Evolutionary conservation across 2,329 filamentous ascomycete genomes (phyloP).

Genomic region (Scedosporium apiospermum): DNA sequence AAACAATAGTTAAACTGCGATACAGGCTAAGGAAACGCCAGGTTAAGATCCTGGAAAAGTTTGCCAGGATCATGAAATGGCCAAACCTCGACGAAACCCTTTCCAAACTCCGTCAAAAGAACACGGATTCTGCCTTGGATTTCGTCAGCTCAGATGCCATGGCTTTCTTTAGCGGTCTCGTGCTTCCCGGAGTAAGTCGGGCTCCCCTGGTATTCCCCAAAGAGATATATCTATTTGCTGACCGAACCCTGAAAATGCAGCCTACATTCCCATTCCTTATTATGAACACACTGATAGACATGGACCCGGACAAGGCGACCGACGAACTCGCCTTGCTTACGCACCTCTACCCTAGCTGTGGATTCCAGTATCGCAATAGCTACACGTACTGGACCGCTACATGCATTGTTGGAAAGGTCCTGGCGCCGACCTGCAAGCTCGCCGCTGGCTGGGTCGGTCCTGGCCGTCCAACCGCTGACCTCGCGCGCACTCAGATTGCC

Average conservation of each 20-base stretch:
- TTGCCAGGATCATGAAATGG: constrained; percentile 68
- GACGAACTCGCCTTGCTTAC: constrained; percentile 58
- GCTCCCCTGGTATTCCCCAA: background rate
- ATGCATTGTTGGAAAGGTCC: constrained; percentile 66
- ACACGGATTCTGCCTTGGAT: constrained; percentile 48
- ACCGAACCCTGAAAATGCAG: constrained; percentile 19
- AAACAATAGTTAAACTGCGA: constrained; percentile 43
- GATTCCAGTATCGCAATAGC: constrained; percentile 65
- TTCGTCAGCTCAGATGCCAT: constrained; percentile 60
- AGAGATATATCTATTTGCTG: background rate
- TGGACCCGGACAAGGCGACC: constrained; percentile 58
- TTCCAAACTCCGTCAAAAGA: constrained; percentile 49
- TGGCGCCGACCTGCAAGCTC: constrained; percentile 61
- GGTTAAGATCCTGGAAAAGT: constrained; percentile 57
- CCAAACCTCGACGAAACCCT: constrained; percentile 60
- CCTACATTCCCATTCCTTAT: constrained; percentile 61
- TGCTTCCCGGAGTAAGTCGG: constrained; percentile 55
- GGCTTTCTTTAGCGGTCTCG: constrained; percentile 68
- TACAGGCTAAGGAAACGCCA: constrained; percentile 58
- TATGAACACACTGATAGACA: constrained; percentile 70
- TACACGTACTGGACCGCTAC: constrained; percentile 69
- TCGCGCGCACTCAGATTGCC: constrained; percentile 60
- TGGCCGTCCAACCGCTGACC: constrained; percentile 56
- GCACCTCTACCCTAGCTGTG: constrained; percentile 58
- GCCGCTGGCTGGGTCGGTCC: constrained; percentile 69